Evolutionary conservation across 1,139 yeast species (phyloP).

Genomic region (Candida sanyaensis): DNA sequence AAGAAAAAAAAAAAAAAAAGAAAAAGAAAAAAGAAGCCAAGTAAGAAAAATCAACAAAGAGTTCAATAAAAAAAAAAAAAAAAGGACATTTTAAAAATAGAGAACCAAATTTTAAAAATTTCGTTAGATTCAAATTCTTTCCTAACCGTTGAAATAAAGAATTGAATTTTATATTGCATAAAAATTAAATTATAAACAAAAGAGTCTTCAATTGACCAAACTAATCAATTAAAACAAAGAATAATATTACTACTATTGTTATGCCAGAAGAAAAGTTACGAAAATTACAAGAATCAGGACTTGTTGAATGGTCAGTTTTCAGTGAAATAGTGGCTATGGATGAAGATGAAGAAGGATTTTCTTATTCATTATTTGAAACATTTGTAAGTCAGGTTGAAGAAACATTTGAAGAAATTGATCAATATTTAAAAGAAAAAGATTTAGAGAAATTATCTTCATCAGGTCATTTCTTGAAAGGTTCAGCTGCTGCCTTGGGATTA

Average conservation of each 20-base stretch:
- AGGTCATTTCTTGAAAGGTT: conserved; percentile 94
- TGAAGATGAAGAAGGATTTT: conserved; percentile 87
- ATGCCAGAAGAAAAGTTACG: conserved; percentile 37
- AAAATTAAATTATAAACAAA: neutral
- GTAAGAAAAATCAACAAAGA: neutral
- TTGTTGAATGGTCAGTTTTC: conserved; percentile 87
- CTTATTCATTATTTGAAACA: conserved; percentile 72
- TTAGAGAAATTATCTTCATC: conserved; percentile 66
- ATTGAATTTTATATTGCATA: no score
- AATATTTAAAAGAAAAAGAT: conserved; percentile 47
- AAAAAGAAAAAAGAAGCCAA: neutral
- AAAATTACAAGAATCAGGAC: conserved; percentile 52
- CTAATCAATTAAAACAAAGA: neutral
- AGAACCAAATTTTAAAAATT: no score
- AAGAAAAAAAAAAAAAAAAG: neutral
- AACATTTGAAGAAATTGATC: conserved; percentile 73
- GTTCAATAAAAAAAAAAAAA: neutral
- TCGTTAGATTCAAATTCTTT: no score
- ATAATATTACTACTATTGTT: neutral
- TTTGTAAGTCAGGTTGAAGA: conserved; percentile 88
- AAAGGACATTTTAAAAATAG: no score
- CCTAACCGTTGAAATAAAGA: no score
- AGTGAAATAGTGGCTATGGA: conserved; percentile 92
- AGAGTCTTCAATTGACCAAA: neutral
- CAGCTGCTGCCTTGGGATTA: conserved; percentile 92